Conservation (phyloP, 495 filamentous ascomycete genomes). For the Penicillium parvum region DNA sequence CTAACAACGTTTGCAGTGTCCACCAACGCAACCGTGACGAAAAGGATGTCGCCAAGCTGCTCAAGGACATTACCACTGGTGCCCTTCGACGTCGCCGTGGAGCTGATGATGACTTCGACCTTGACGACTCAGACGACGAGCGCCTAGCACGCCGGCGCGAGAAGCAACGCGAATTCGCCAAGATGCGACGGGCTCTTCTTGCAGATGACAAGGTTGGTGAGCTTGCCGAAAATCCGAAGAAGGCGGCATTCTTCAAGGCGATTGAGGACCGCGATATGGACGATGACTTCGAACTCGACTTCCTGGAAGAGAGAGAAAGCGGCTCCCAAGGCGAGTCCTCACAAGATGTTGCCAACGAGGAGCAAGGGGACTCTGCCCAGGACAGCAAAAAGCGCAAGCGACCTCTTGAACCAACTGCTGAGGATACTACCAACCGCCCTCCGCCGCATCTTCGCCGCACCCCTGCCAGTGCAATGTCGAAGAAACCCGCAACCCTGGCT, state of each 20-base stretch:
- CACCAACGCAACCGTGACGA: slow-evolving; percentile 51
- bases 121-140: slow-evolving; percentile 85
- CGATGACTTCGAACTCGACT: slow-evolving; percentile 73
- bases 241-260: slow-evolving; percentile 79
- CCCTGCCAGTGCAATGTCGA: slow-evolving; percentile 46
- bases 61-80: slow-evolving; percentile 87
- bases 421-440: slow-evolving; percentile 50
- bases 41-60: slow-evolving; percentile 81
- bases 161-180: slow-evolving; percentile 84
- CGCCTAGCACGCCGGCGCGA: slow-evolving; percentile 67
- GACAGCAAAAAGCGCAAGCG: slow-evolving; percentile 52
- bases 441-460: slow-evolving; percentile 65
- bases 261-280: slow-evolving; percentile 81
- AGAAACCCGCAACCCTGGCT: slow-evolving; percentile 62
- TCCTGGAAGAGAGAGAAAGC: slow-evolving; percentile 55
- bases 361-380: slow-evolving; percentile 18
- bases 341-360: slow-evolving; percentile 33
- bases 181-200: slow-evolving; percentile 84
- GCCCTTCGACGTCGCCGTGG: slow-evolving; percentile 73
- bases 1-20: slow-evolving; percentile 25
- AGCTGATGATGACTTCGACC: slow-evolving; percentile 67
- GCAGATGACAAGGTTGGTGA: slow-evolving; percentile 88
- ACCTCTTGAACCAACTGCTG: slow-evolving; percentile 41
- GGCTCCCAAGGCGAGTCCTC: slow-evolving; percentile 40
- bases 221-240: slow-evolving; percentile 87